These are phyloP conservation scores for Magnaporthiopsis rhizophila DNA, from an alignment of 2,329 filamentous ascomycete species.

Conservation along the genomic window DNA sequence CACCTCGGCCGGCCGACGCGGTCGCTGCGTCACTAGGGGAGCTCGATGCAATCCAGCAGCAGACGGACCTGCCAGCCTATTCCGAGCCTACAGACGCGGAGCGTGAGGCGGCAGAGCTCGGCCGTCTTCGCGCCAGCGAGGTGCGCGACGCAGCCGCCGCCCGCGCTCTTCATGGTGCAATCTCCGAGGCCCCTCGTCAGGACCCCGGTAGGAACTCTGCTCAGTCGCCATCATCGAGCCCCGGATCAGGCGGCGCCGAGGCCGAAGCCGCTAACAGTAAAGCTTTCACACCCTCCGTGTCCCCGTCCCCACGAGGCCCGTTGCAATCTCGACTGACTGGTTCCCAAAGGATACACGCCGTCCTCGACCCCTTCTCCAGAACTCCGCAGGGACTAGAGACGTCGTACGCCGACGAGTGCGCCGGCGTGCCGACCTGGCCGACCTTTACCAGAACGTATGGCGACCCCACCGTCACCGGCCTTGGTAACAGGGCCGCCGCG, in stretches of 20 bases:
- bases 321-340: neutral
- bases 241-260: too few species aligned
- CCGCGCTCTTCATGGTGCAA: neutral
- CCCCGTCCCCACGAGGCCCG: too few species aligned
- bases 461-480: constrained; percentile 3
- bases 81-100: neutral
- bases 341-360: neutral
- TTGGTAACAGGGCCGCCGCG: neutral
- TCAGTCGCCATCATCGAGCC: too few species aligned
- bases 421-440: constrained; percentile 25
- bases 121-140: neutral
- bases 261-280: neutral
- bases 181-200: neutral
- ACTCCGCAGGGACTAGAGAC: constrained; percentile 38
- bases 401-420: constrained; percentile 36
- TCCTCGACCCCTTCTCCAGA: constrained; percentile 1
- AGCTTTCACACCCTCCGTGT: neutral
- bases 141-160: neutral
- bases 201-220: neutral
- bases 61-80: neutral
- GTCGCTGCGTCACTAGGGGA: constrained; percentile 27
- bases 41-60: constrained; percentile 23
- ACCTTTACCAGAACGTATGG: constrained; percentile 28
- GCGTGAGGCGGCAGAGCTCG: neutral
- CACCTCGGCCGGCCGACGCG: constrained; percentile 16